Evolutionary conservation across 331 rosid species (phyloP), one percentile per base, ranked within the genome.

Genomic region (Telfairia occidentalis): DNA sequence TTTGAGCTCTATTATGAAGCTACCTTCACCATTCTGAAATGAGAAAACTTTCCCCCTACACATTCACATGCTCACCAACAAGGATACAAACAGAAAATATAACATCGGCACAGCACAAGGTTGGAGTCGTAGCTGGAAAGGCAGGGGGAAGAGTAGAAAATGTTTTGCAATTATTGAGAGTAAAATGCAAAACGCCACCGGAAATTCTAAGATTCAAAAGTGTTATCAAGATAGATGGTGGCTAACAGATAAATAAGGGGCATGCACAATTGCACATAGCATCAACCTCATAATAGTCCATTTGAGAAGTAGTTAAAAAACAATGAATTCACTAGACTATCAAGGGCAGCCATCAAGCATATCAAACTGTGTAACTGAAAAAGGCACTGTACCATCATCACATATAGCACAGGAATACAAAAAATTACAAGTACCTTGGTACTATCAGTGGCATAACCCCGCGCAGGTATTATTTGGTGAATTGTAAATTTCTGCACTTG

Each of bases 401-500:
- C 19, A 18, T 5, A 19, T 42, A 28, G 48, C 50, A 9, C 60
- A 29, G 23, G 50, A 26, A 61, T 15, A 43, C 21, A 49, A 48
- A 69, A 54, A 48, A 85, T 24, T 74, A 57, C 54, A 71, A 80
- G 73, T 78, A 92, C 99, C 97, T 92, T 90, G 55, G 97, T 84
- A 21, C 83, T 48, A 83, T 90, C 97, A 37, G 82, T 73, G 67
- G 96, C 85, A 84, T 83, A 89, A 71, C 96, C 92, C 87, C 89
- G 87, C 77, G 86, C 97, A 59, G 99, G 99, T 66, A 89, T 88
- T 83, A 95, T 84, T 78, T 86, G 90, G 55, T 3, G 86, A 71
- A 95, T 87, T 26, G 86, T 75, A 80, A 95, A 95, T 80, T 86
- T 95, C 78, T 84, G 96, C 77, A 88, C 81, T 85, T 85, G 92